A percentile compares a stretch with the other conserved stretches of the same genome.
Conservation (phyloP, 306 rosid species). For the Prunus kanzakura region DNA sequence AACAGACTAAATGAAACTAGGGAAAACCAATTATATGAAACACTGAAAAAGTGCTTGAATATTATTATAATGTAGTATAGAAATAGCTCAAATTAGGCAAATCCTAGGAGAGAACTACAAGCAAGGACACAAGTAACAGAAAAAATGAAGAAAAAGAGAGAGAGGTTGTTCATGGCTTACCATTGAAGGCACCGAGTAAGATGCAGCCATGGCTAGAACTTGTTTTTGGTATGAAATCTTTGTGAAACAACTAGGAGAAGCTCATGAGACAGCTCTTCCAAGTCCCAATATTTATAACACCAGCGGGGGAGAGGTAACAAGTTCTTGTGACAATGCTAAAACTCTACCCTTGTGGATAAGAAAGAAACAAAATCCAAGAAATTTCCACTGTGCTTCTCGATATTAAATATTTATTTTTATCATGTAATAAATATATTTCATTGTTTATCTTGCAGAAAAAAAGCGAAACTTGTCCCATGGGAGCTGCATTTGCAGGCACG, state of each 20-base stretch:
- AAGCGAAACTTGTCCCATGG: conserved; percentile 44
- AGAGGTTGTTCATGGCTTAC: conserved; percentile 27
- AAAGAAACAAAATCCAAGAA: conserved; percentile 47
- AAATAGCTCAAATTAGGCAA: not conserved
- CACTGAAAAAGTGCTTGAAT: not conserved
- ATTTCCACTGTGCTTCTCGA: conserved; percentile 13
- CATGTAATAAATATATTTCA: conserved; percentile 13
- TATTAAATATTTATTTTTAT: not conserved
- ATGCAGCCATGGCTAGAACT: conserved; percentile 73
- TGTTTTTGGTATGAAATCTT: not conserved
- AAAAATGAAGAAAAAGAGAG: not conserved
- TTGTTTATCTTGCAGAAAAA: conserved; percentile 34
- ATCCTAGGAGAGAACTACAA: not conserved
- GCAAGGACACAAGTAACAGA: not conserved
- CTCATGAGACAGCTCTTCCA: conserved; percentile 18
- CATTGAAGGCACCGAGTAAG: conserved; percentile 77
- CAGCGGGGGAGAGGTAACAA: conserved; percentile 2
- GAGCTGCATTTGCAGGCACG: conserved; percentile 61
- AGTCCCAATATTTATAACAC: conserved; percentile 52
- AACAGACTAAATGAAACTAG: not conserved
- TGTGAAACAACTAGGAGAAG: conserved; percentile 31
- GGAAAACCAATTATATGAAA: not conserved
- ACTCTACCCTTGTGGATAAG: conserved; percentile 31
- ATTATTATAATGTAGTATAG: not conserved
- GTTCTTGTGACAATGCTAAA: conserved; percentile 19